These are phyloP conservation scores for Barbarea vulgaris DNA, from an alignment of 345 rosid species.

Conservation along the genomic window DNA sequence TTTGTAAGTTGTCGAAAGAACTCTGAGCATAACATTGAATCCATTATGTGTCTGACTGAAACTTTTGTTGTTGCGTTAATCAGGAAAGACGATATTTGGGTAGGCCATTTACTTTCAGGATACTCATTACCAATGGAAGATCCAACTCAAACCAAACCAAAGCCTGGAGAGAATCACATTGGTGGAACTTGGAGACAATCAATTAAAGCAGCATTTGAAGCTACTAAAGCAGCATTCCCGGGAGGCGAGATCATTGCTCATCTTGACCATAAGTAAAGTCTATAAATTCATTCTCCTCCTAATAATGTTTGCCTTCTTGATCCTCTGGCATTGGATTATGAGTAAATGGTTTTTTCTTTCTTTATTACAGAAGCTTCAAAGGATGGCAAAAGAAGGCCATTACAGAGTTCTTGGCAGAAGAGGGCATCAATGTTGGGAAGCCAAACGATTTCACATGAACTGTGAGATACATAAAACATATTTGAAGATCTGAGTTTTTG, in stretches of 20 bases:
- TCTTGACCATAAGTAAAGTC: constrained; percentile 91
- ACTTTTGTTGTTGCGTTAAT: neutral
- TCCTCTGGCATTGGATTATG: neutral
- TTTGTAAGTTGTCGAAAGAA: constrained; percentile 55
- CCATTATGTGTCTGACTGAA: neutral
- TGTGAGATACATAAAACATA: neutral
- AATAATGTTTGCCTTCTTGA: neutral
- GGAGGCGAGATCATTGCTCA: constrained; percentile 87
- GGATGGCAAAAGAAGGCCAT: constrained; percentile 89
- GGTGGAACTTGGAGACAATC: constrained; percentile 86
- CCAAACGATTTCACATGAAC: constrained; percentile 56
- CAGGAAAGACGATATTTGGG: constrained; percentile 90
- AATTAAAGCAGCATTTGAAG: constrained; percentile 73
- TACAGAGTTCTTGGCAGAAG: constrained; percentile 59
- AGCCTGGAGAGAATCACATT: constrained; percentile 41
- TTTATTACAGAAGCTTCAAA: constrained; percentile 76
- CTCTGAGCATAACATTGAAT: neutral
- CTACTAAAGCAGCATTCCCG: constrained; percentile 82
- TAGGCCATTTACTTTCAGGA: constrained; percentile 84
- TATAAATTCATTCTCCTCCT: neutral
- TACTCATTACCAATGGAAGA: constrained; percentile 86
- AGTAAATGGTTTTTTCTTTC: neutral
- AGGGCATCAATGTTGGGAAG: constrained; percentile 63
- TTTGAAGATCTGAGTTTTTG: constrained; percentile 5
- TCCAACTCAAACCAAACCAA: constrained; percentile 42